These are phyloP conservation scores for Ensete ventricosum DNA, from an alignment of 176 grass and related monocot species.

Conservation along the genomic window DNA sequence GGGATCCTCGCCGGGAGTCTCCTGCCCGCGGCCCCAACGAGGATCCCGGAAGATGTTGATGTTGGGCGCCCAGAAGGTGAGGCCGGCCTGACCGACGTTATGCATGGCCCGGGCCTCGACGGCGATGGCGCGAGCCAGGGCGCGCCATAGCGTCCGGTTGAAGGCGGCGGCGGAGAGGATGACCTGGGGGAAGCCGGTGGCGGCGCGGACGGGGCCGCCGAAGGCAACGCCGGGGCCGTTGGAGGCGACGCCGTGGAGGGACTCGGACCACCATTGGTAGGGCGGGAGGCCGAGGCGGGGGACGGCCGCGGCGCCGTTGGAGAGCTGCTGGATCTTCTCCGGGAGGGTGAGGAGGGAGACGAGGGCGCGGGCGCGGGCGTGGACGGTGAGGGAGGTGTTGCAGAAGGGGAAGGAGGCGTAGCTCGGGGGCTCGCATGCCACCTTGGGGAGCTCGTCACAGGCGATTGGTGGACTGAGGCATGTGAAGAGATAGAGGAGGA, in stretches of 20 bases:
- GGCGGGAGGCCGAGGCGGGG: constrained; percentile 72
- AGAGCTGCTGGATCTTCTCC: constrained; percentile 91
- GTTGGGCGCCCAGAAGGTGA: constrained; percentile 93
- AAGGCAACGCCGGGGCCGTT: constrained; percentile 75
- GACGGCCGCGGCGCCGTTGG: constrained; percentile 55
- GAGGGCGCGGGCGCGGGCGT: constrained; percentile 47
- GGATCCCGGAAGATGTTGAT: constrained; percentile 97
- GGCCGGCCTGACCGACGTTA: constrained; percentile 72
- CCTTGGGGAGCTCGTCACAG: constrained; percentile 1
- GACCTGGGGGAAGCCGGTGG: constrained; percentile 73
- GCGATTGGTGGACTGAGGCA: not conserved
- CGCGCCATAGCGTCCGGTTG: constrained; percentile 76
- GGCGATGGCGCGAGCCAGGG: constrained; percentile 43
- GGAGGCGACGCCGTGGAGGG: constrained; percentile 75
- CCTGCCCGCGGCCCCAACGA: constrained; percentile 82
- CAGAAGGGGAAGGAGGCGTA: constrained; percentile 51
- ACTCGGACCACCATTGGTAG: constrained; percentile 94
- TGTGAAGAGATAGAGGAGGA: constrained; percentile 10
- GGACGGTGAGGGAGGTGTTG: constrained; percentile 48
- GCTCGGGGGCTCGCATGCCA: constrained; percentile 27
- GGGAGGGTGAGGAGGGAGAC: constrained; percentile 72
- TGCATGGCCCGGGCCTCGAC: constrained; percentile 85
- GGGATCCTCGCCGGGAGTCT: constrained; percentile 90
- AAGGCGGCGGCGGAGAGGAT: constrained; percentile 72
- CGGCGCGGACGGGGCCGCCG: constrained; percentile 53